A percentile compares a stretch with the other conserved stretches of the same genome.
phyloP scores from a whole-genome alignment of 2,329 filamentous ascomycete species.

The Pyrenophora tritici-repentis region DNA sequence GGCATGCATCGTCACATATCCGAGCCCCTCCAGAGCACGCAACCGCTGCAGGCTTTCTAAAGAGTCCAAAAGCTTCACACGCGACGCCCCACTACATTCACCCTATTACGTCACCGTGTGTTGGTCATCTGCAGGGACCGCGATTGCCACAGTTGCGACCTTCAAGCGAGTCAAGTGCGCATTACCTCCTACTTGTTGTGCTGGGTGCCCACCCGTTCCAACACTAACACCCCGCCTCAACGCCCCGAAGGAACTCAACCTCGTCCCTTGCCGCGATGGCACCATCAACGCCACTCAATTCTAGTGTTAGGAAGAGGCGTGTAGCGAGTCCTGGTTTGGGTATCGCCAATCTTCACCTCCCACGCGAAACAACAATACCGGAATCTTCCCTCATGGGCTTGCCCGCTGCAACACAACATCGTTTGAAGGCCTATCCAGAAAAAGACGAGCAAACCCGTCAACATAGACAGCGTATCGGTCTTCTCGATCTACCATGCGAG shows the following conservation, averaged over 20 bases:
- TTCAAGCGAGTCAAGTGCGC: constrained; percentile 6
- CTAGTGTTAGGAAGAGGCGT: constrained; percentile 11
- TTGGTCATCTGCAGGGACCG: constrained; percentile 10
- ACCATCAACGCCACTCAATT: constrained; percentile 3
- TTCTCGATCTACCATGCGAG: constrained; percentile 16
- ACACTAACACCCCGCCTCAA: neutral
- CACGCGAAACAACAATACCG: constrained; percentile 2
- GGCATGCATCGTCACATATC: neutral
- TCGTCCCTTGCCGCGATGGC: constrained; percentile 2
- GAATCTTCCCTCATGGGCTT: neutral
- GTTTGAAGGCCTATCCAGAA: neutral
- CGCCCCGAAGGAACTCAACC: neutral
- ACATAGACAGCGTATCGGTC: neutral
- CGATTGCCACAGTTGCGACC: constrained; percentile 10
- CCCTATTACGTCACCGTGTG: constrained; percentile 1
- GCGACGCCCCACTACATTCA: constrained; percentile 1
- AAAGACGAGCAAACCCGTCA: neutral
- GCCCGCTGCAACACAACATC: neutral
- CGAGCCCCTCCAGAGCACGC: neutral
- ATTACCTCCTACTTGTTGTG: neutral
- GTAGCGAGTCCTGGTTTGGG: constrained; percentile 5
- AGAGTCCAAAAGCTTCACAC: neutral
- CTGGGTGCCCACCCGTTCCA: neutral
- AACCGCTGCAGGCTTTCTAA: neutral
- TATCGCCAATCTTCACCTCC: neutral